Base-by-base conservation (phyloP, 441 rosid genomes). In the Omphalea diandra region DNA sequence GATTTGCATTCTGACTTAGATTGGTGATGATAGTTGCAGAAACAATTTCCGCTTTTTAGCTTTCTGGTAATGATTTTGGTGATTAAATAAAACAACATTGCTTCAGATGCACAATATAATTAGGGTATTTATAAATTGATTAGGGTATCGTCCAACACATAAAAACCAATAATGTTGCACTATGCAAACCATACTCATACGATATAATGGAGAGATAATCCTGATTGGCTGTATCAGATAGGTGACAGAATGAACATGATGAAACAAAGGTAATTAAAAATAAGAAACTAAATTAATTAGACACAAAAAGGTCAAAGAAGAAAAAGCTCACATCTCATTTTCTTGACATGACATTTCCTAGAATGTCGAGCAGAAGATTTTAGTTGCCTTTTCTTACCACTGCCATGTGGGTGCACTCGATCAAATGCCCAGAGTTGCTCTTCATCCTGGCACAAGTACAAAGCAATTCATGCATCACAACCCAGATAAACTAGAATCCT, bases 261-360 rank as follows among this genome's bases (percentile, higher is more conserved):
- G 24, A 6, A 47, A 54, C 4, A 54, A 24, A 14, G n/a, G 6
- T 3, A 27, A 54, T 52, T 14, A 14, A 54, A 49, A 8, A 11
- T 53, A 24, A 24, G 7, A 2, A 3, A 54, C 4, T 11, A 26
- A 54, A 26, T 54, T n/a, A 68, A 53, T 15, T 15, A 55, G 17
- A 50, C 63, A 27, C 4, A 67, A n/a, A n/a, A n/a, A n/a, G 17
- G 53, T 55, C 50, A 38, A 32, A 14, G 53, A 22, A 41, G 40
- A 59, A 46, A 65, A 80, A 27, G 65, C 84, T 81, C 72, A 86
- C 89, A 65, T 72, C 80, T 84, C 69, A 49, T 72, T 73, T 73
- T 83, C 74, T 83, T 83, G 20, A 38, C 59, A 67, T 72, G 65
- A 57, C n/a, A n/a, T n/a, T n/a, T n/a, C n/a, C 65, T 65, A 72